Evolutionary conservation across 2,329 filamentous ascomycete genomes (phyloP), one percentile per base, ranked within the genome.

Genomic region (Whalleya microplaca): DNA sequence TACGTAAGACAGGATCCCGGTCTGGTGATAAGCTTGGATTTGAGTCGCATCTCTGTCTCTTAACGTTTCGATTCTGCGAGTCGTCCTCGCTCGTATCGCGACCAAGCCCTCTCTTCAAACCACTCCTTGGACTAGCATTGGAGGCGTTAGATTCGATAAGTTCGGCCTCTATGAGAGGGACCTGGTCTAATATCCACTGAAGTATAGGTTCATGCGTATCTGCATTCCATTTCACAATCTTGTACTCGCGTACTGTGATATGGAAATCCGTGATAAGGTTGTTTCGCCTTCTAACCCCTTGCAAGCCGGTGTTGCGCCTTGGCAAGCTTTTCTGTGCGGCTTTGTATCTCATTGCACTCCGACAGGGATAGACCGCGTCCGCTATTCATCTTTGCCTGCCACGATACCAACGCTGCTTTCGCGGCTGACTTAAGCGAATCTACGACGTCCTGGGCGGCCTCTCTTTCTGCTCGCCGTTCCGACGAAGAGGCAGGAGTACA

Each of bases 151-250:
- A 46, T 20, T 41, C 21, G n/a, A 43, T 48, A 21, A 27, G 46
- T 21, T 56, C 48, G 20, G 48, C 48, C 40, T 43, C 53, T 10
- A 56, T 18, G 9, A 56, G 6, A n/a, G 48, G 48, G 32, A 56
- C 14, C 18, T 56, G 48, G 14, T 51, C 48, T 29, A 47, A n/a
- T 14, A 51, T 40, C 48, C 53, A 51, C 14, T n/a, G n/a, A n/a
- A n/a, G n/a, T n/a, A n/a, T n/a, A n/a, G n/a, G n/a, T n/a, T n/a
- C n/a, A n/a, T n/a, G n/a, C 42, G 21, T 4, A 48, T 37, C 32
- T 12, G 32, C 32, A 37, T n/a, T n/a, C n/a, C n/a, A n/a, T n/a
- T n/a, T n/a, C n/a, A n/a, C n/a, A n/a, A n/a, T n/a, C n/a, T n/a
- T n/a, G n/a, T n/a, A n/a, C n/a, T n/a, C n/a, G n/a, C n/a, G n/a